Conservation (phyloP, 768 basidiomycete species). For the Butyriboletus loyo region DNA sequence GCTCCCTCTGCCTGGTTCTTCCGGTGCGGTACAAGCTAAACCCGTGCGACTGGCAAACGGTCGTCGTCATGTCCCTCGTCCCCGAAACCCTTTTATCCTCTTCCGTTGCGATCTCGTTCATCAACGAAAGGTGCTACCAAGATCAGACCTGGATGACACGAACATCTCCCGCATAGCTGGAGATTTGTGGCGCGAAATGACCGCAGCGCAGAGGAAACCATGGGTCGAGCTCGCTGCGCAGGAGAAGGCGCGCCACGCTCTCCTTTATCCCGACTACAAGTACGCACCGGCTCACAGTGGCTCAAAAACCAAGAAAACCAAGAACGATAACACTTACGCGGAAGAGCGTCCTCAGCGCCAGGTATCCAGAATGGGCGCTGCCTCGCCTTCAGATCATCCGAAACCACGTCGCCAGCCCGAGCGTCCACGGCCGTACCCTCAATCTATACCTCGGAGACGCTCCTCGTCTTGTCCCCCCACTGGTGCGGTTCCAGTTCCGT, state of each 20-base stretch:
- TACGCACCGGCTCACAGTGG: conserved; percentile 32
- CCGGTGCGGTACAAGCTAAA: conserved; percentile 17
- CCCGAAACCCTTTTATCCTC: conserved; percentile 77
- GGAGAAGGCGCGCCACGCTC: conserved; percentile 45
- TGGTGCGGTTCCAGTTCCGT: conserved; percentile 31
- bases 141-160: conserved; percentile 61
- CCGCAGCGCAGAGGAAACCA: conserved; percentile 40
- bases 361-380: conserved; percentile 1
- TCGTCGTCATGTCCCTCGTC: conserved; percentile 59
- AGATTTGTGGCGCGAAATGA: conserved; percentile 61
- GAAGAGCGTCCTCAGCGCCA: conserved; percentile 13
- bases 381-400: background rate
- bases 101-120: conserved; percentile 73
- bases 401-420: conserved; percentile 10
- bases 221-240: conserved; percentile 50
- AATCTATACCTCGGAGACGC: conserved; percentile 27
- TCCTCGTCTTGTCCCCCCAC: conserved; percentile 42
- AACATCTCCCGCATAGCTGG: conserved; percentile 69
- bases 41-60: conserved; percentile 15
- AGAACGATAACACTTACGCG: conserved; percentile 1
- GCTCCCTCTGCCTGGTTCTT: conserved; percentile 28
- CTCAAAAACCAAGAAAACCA: conserved; percentile 22
- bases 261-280: conserved; percentile 43
- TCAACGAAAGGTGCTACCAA: conserved; percentile 52
- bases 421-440: conserved; percentile 25